phyloP scores from a whole-genome alignment of 2,329 filamentous ascomycete species.

The Pseudogymnoascus sp. region DNA sequence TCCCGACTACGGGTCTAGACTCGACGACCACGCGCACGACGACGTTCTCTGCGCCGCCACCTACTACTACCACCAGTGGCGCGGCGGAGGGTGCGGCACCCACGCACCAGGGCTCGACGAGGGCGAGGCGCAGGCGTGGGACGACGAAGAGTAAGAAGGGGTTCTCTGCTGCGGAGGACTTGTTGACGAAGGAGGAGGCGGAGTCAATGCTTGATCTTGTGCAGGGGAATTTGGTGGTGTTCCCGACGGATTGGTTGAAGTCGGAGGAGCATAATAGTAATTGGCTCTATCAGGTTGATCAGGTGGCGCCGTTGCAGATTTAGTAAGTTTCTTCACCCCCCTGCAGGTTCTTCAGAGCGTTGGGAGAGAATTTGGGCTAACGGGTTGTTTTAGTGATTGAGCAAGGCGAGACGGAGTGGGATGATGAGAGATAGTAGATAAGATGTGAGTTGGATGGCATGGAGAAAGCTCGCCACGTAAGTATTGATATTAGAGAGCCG shows the following conservation, averaged over 20 bases:
- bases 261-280: constrained; percentile 88
- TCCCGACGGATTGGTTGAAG: constrained; percentile 92
- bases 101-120: constrained; percentile 38
- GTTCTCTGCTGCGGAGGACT: constrained; percentile 60
- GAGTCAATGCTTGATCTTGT: constrained; percentile 74
- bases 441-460: not conserved
- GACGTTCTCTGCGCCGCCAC: constrained; percentile 39
- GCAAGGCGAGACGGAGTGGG: not conserved
- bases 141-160: constrained; percentile 54
- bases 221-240: constrained; percentile 82
- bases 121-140: constrained; percentile 52
- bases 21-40: constrained; percentile 42
- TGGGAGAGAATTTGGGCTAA: not conserved
- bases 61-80: not conserved
- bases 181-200: constrained; percentile 66
- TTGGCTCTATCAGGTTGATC: constrained; percentile 94
- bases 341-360: not conserved
- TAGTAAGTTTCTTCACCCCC: constrained; percentile 56
- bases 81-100: not conserved
- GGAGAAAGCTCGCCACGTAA: not conserved
- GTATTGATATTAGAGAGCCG: constrained; percentile 7
- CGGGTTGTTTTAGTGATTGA: not conserved
- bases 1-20: constrained; percentile 18
- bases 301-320: constrained; percentile 92
- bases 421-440: not conserved